Base-by-base conservation (phyloP, 2,329 filamentous ascomycete species). In the Cytospora piceae region DNA sequence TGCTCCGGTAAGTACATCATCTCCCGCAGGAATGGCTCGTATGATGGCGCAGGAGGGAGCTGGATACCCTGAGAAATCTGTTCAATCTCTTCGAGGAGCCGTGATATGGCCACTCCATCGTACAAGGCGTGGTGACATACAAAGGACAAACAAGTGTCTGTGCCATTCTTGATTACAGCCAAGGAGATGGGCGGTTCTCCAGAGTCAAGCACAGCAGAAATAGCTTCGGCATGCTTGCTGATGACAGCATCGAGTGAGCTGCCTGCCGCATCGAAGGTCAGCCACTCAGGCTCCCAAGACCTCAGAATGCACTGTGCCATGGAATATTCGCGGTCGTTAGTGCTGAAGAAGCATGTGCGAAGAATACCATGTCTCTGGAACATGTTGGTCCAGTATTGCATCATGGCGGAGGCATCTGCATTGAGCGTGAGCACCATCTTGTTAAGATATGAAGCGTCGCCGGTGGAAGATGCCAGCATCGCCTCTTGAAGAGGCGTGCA, bases 401-500 rank as follows among this genome's bases (percentile, higher is more conserved):
- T 80, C 58, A 97, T 79, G 0, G 72, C 76, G 0, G 77, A 70
- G 0, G 85, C 66, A 39, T 87, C 76, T 0, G 82, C 79, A 5
- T 76, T 77, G 8, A 96, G 73, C 7, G 83, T 80, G 68, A 96
- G 85, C 0, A 89, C 76, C 64, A 92, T 86, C 57, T 85, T 85
- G 73, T 96, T 97, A 71, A 85, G 87, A 73, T 97, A 97, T 2
- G 87, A 81, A 1, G 58, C 66, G 5, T 77, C 77, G 14, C 78
- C 74, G 1, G 76, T 76, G 68, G 80, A 71, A 11, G 86, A 85
- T 3, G 87, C 89, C 0, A 97, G 80, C 93, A 97, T 97, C 0
- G 90, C 90, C 78, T 96, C 91, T 74, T 97, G 94, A 0, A 97
- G 79, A 0, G 93, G 91, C 1, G 93, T 96, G 73, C 94, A 97